Evolutionary conservation across 2,329 filamentous ascomycete species (phyloP).

Genomic region (Cordyceps cicadae): DNA sequence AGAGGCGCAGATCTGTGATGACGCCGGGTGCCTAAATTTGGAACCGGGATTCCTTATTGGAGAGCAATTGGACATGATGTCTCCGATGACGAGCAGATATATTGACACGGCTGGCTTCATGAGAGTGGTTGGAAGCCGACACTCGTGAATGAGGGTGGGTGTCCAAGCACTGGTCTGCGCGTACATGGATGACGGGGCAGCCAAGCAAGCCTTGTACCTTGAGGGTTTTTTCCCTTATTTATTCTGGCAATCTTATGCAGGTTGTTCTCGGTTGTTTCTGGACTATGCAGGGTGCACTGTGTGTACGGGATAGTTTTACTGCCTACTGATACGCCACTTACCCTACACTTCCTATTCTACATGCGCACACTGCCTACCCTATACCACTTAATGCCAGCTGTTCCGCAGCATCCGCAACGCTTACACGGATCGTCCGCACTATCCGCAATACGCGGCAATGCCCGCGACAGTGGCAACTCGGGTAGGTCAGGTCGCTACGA

Average conservation of each 20-base stretch:
- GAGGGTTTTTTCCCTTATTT: too few species aligned
- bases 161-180: too few species aligned
- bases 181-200: too few species aligned
- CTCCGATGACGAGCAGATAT: neutral
- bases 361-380: too few species aligned
- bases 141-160: neutral
- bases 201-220: too few species aligned
- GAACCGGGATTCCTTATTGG: too few species aligned
- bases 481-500: neutral
- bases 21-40: neutral
- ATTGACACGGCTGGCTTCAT: too few species aligned
- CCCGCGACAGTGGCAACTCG: neutral
- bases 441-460: conserved; percentile 10
- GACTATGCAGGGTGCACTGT: neutral
- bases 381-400: too few species aligned
- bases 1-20: neutral
- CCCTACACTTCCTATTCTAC: too few species aligned
- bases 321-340: too few species aligned
- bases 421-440: neutral
- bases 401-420: neutral
- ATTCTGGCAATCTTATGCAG: too few species aligned
- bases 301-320: neutral
- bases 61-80: neutral
- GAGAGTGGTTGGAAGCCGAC: neutral
- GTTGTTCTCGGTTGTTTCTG: too few species aligned